Evolutionary conservation across 352 stramenopile genomes (phyloP).

Genomic region (Pythium scleroteichum): DNA sequence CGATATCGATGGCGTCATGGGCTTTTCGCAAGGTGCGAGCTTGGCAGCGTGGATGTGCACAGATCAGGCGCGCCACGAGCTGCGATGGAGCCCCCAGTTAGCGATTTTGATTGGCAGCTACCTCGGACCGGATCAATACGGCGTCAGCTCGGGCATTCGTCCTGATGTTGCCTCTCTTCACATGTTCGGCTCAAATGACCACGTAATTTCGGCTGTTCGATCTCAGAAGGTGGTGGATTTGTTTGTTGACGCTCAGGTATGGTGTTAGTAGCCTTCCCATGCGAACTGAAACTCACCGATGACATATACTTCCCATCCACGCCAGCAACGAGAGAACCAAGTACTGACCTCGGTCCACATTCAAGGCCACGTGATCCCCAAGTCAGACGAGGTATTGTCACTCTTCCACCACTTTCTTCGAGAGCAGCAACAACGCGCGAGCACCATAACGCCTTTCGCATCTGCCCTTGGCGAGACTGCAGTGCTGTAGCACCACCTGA

Average conservation of each 20-base stretch:
- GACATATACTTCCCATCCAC: neutral
- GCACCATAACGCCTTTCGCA: slow-evolving; percentile 20
- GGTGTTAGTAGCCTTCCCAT: neutral
- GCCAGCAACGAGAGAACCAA: slow-evolving; percentile 38
- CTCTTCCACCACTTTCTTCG: slow-evolving; percentile 57
- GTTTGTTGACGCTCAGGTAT: slow-evolving; percentile 61
- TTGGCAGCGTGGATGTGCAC: slow-evolving; percentile 83
- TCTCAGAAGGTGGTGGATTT: slow-evolving; percentile 67
- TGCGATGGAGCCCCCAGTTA: slow-evolving; percentile 69
- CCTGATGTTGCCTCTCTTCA: slow-evolving; percentile 65
- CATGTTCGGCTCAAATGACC: slow-evolving; percentile 78
- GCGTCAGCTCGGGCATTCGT: slow-evolving; percentile 49
- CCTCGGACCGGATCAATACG: slow-evolving; percentile 57
- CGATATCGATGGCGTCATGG: slow-evolving; percentile 74
- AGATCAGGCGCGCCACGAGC: slow-evolving; percentile 50
- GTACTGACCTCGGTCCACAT: slow-evolving; percentile 65
- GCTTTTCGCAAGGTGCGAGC: slow-evolving; percentile 81
- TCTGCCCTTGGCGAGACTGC: slow-evolving; percentile 18
- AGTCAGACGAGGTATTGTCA: slow-evolving; percentile 53
- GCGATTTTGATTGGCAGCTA: slow-evolving; percentile 81
- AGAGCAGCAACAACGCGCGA: slow-evolving; percentile 28
- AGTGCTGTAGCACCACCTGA: slow-evolving; percentile 4
- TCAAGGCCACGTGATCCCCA: slow-evolving; percentile 82
- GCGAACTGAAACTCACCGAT: neutral
- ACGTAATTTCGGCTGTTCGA: slow-evolving; percentile 73